A percentile compares a stretch with the other conserved stretches of the same genome.
Evolutionary conservation across 371 early-diverging fungal species (phyloP).

Genomic region (Rhizopus microsporus): DNA sequence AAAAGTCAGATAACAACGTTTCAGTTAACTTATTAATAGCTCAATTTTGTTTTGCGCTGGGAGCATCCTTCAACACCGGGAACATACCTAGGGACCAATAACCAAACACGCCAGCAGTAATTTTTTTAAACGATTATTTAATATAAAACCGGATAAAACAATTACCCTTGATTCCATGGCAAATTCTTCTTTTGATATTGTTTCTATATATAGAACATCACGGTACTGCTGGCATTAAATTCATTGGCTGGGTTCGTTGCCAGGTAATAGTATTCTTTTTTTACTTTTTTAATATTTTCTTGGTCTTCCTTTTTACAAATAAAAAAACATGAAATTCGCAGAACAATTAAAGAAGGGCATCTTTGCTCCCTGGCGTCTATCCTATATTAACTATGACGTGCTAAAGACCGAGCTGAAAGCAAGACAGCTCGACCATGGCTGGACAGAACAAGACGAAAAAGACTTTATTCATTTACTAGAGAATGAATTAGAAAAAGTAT

Average conservation of each 20-base stretch:
- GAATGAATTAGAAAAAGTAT: conserved; percentile 85
- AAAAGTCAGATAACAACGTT: neutral
- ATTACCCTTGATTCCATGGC: no score
- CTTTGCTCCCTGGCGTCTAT: conserved; percentile 76
- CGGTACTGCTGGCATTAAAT: no score
- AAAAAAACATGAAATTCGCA: conserved; percentile 77
- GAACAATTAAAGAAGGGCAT: conserved; percentile 66
- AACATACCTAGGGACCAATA: conserved; percentile 21
- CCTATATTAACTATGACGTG: conserved; percentile 78
- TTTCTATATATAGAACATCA: no score
- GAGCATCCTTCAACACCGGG: conserved; percentile 9
- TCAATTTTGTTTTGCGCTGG: conserved; percentile 25
- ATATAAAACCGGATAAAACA: neutral
- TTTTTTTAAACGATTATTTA: neutral
- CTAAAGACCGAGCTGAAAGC: conserved; percentile 76
- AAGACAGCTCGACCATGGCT: conserved; percentile 35
- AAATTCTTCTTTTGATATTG: no score
- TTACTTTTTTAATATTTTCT: conserved; percentile 1
- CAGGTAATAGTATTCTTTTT: conserved; percentile 4
- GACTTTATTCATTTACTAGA: conserved; percentile 80
- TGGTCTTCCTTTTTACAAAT: neutral
- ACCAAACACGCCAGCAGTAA: conserved; percentile 13
- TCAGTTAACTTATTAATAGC: conserved; percentile 7
- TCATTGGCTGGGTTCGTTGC: conserved; percentile 1
- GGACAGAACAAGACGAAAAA: conserved; percentile 72